phyloP scores from a whole-genome alignment of 306 rosid species.

The Lathyrus oleraceus region DNA sequence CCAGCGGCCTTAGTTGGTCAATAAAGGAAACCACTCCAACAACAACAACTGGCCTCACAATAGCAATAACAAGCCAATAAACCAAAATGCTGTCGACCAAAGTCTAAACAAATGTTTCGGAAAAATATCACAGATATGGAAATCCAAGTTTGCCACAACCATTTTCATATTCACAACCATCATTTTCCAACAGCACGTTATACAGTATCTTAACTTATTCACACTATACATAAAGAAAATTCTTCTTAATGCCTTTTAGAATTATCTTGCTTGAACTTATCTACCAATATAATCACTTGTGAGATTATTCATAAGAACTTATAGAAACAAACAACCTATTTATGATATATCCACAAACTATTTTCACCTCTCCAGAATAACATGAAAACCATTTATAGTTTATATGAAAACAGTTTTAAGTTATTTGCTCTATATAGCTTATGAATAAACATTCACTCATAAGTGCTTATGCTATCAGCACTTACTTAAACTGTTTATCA shows the following conservation, averaged over 20 bases:
- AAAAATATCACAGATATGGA: background rate
- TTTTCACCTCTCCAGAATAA: background rate
- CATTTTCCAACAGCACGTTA: background rate
- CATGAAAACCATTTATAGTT: too few species aligned
- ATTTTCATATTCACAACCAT: conserved; percentile 1
- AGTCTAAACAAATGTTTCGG: conserved; percentile 1
- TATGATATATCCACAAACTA: background rate
- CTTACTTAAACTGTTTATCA: too few species aligned
- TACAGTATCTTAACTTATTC: background rate
- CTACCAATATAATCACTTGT: background rate
- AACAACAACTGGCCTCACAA: background rate
- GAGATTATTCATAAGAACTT: background rate
- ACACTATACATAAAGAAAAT: background rate
- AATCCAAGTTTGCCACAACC: conserved; percentile 22
- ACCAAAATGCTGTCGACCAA: conserved; percentile 4
- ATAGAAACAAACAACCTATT: background rate
- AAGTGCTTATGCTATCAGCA: background rate
- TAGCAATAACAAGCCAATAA: background rate
- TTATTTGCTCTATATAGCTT: background rate
- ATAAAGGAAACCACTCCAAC: conserved; percentile 19
- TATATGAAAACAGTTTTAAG: background rate
- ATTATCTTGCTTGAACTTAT: background rate
- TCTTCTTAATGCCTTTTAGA: background rate
- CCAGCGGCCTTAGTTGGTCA: background rate
- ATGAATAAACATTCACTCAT: background rate